Base-by-base conservation (phyloP, 352 stramenopile species). In the Globisporangium paddicum region DNA sequence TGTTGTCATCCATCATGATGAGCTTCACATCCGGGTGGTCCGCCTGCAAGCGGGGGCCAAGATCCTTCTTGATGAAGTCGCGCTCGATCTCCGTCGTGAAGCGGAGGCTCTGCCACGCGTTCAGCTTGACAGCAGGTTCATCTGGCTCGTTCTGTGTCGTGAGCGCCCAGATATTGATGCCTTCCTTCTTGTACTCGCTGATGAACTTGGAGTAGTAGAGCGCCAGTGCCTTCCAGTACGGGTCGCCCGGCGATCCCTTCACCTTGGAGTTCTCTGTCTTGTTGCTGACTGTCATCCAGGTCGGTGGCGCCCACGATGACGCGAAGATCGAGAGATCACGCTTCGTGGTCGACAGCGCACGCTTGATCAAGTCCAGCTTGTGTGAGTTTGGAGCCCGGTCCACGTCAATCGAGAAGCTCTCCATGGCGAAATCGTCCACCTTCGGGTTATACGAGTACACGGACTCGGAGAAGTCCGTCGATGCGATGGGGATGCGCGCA, bases 181-280 rank as follows among this genome's bases (percentile, higher is more conserved):
- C 77, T 55, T 86, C 72, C 8, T 67, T 65, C 38, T 86, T 75
- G 75, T 97, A 97, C 51, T 73, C 89, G n/a, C 71, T 69, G 11
- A 97, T 71, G 57, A 97, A 97, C 53, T 89, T 89, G 62, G 76
- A 79, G 66, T 96, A 93, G 59, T 96, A 97, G 5, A 91, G 70
- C 19, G 89, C 89, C 30, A 90, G 71, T 2, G 88, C 82, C 19
- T 77, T 62, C 78, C 88, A 87, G 53, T 94, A 89, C 23, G 62
- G 54, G 18, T 87, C 84, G 28, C 82, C 75, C 0, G 79, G 71
- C 34, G 83, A 59, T 2, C 84, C 84, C 11, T 81, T 77, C 8
- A 93, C 41, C 16, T 71, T 62, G 9, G 73, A 84, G 49, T 89
- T 86, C 41, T 76, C 61, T 4, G 75, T 85, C 18, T 50, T 65